These are phyloP conservation scores for Zygoascus ofunaensis DNA, from an alignment of 805 yeast genomes.

Conservation along the genomic window DNA sequence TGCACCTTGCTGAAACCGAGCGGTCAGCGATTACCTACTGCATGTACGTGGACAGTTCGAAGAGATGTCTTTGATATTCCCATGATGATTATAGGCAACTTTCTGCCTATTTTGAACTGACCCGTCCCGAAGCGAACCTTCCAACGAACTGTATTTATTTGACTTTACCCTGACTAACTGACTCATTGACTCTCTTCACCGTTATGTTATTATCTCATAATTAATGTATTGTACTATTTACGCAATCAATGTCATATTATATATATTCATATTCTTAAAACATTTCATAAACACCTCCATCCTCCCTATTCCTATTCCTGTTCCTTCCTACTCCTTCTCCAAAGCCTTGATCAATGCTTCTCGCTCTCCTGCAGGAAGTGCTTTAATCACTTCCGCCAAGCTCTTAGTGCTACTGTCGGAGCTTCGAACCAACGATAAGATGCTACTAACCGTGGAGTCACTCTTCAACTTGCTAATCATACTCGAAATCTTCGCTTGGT, in stretches of 20 bases:
- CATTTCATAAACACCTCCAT: background rate
- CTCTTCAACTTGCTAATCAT: slow-evolving; percentile 17
- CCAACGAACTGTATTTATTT: background rate
- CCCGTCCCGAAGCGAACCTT: background rate
- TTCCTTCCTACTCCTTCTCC: background rate
- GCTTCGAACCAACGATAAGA: slow-evolving; percentile 15
- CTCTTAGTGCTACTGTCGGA: slow-evolving; percentile 14
- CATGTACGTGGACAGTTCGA: slow-evolving; percentile 79
- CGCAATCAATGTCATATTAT: background rate
- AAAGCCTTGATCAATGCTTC: slow-evolving; percentile 23
- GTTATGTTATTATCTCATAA: background rate
- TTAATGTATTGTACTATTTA: too few relatives aligned
- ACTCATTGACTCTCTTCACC: too few relatives aligned
- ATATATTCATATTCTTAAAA: background rate
- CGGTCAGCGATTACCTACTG: slow-evolving; percentile 44
- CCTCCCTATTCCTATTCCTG: background rate
- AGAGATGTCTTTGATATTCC: slow-evolving; percentile 79
- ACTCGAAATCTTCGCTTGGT: slow-evolving; percentile 50
- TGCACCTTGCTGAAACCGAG: slow-evolving; percentile 33
- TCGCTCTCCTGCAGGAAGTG: slow-evolving; percentile 26
- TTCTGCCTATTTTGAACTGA: slow-evolving; percentile 7
- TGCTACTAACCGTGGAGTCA: slow-evolving; percentile 18
- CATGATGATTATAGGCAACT: slow-evolving; percentile 70
- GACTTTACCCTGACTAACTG: background rate
- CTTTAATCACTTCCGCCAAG: slow-evolving; percentile 25